Evolutionary conservation across 2,329 filamentous ascomycete genomes (phyloP).

Genomic region (Hortaea sp.): DNA sequence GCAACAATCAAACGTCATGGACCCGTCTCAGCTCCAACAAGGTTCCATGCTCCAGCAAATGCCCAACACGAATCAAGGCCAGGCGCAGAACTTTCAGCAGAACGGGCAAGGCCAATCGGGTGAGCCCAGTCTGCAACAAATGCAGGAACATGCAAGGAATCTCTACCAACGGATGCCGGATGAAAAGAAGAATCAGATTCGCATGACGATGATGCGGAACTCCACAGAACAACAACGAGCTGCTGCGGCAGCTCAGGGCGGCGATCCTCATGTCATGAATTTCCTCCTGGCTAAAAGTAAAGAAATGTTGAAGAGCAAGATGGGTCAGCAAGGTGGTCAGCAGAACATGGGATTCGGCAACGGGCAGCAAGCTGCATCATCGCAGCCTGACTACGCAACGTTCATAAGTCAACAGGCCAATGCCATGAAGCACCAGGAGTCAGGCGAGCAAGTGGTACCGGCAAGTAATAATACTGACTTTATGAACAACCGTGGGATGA

Average conservation of each 20-base stretch:
- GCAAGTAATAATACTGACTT: slow-evolving; percentile 45
- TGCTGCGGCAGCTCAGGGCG: neutral
- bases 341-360: slow-evolving; percentile 27
- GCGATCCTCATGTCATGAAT: slow-evolving; percentile 7
- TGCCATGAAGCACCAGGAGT: slow-evolving; percentile 50
- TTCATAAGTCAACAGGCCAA: slow-evolving; percentile 52
- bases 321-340: slow-evolving; percentile 18
- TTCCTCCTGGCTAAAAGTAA: slow-evolving; percentile 12
- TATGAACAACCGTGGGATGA: slow-evolving; percentile 13
- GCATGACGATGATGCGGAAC: slow-evolving; percentile 11
- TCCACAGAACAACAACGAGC: slow-evolving; percentile 12
- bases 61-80: slow-evolving; percentile 2
- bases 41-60: slow-evolving; percentile 9
- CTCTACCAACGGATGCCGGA: slow-evolving; percentile 16
- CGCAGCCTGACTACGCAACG: slow-evolving; percentile 41
- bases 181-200: slow-evolving; percentile 12
- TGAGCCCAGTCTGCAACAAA: slow-evolving; percentile 10
- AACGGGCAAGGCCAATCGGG: neutral
- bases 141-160: slow-evolving; percentile 9
- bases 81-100: slow-evolving; percentile 8
- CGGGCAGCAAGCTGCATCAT: slow-evolving; percentile 25
- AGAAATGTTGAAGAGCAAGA: slow-evolving; percentile 1
- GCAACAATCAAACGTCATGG: slow-evolving; percentile 12
- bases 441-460: slow-evolving; percentile 53
- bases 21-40: slow-evolving; percentile 17